Conservation (phyloP, 1,284 basidiomycete genomes). For the Ganoderma boninense region DNA sequence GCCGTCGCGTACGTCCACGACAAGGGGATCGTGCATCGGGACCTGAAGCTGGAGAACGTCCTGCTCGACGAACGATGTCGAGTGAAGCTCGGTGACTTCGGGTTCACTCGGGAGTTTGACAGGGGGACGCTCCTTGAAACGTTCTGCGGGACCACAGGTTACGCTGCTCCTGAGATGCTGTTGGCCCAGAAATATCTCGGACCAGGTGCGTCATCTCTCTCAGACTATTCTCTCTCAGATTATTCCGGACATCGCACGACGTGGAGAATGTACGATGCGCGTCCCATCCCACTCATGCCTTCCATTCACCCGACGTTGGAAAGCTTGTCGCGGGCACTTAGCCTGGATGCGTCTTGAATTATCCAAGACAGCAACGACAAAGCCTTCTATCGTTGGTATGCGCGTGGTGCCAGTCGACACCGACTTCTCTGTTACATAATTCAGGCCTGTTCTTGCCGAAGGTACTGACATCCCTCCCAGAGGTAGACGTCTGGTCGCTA, state of each 20-base stretch:
- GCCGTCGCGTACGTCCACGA: constrained; percentile 92
- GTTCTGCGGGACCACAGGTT: constrained; percentile 96
- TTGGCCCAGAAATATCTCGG: constrained; percentile 91
- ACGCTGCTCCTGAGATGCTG: constrained; percentile 96
- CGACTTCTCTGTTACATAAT: background rate
- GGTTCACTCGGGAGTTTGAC: constrained; percentile 96
- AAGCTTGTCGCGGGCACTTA: too few species aligned
- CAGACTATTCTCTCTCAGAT: background rate
- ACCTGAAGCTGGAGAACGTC: constrained; percentile 97
- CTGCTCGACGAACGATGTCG: constrained; percentile 88
- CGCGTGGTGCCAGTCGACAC: background rate
- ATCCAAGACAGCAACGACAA: background rate
- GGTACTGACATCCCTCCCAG: constrained; percentile 47
- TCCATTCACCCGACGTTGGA: background rate
- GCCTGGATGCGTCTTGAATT: background rate
- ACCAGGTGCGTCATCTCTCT: constrained; percentile 63
- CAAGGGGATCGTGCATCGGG: constrained; percentile 93
- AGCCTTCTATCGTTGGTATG: background rate
- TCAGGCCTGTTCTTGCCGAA: background rate
- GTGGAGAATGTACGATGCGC: background rate
- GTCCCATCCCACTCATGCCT: background rate
- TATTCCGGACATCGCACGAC: background rate
- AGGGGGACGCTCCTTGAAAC: constrained; percentile 89
- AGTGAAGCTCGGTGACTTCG: constrained; percentile 95
- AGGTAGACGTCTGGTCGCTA: constrained; percentile 98